Conservation (phyloP, 1,284 basidiomycete species). For the Pholiota adiposa region DNA sequence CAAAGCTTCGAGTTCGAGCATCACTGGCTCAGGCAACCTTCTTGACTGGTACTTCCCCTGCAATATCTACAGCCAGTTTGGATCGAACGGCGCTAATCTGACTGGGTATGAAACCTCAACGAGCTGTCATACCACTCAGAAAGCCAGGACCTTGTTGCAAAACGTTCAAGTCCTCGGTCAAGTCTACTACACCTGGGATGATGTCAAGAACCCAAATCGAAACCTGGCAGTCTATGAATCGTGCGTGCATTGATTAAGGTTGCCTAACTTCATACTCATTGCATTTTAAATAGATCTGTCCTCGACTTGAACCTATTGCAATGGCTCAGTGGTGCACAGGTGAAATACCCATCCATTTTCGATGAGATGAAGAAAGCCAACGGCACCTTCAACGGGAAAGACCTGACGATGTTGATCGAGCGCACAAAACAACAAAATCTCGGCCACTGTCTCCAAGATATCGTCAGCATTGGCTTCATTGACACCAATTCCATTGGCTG, state of each 20-base stretch:
- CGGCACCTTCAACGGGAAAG: slow-evolving; percentile 79
- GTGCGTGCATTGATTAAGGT: slow-evolving; percentile 48
- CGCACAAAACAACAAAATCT: slow-evolving; percentile 68
- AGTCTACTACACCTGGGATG: slow-evolving; percentile 93
- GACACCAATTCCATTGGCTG: slow-evolving; percentile 96
- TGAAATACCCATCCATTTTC: slow-evolving; percentile 84
- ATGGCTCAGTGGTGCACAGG: slow-evolving; percentile 81
- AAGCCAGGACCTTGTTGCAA: slow-evolving; percentile 55
- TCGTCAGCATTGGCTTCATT: slow-evolving; percentile 89
- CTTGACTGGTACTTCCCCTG: slow-evolving; percentile 96
- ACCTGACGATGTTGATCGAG: slow-evolving; percentile 84
- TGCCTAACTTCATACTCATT: slow-evolving; percentile 2
- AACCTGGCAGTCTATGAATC: slow-evolving; percentile 93
- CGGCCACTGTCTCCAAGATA: slow-evolving; percentile 86
- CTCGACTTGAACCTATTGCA: slow-evolving; percentile 86
- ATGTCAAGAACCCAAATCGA: slow-evolving; percentile 69
- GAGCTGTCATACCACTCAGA: slow-evolving; percentile 75
- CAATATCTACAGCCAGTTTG: slow-evolving; percentile 83
- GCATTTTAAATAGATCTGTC: slow-evolving; percentile 61
- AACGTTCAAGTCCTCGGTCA: slow-evolving; percentile 70
- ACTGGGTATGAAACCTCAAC: slow-evolving; percentile 68
- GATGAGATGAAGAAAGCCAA: slow-evolving; percentile 75
- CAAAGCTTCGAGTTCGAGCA: slow-evolving; percentile 68
- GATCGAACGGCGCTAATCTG: slow-evolving; percentile 64
- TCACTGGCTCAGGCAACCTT: slow-evolving; percentile 57